These are phyloP conservation scores for Saccharomyces hybrid DNA, from an alignment of 1,139 yeast genomes.

Conservation along the genomic window DNA sequence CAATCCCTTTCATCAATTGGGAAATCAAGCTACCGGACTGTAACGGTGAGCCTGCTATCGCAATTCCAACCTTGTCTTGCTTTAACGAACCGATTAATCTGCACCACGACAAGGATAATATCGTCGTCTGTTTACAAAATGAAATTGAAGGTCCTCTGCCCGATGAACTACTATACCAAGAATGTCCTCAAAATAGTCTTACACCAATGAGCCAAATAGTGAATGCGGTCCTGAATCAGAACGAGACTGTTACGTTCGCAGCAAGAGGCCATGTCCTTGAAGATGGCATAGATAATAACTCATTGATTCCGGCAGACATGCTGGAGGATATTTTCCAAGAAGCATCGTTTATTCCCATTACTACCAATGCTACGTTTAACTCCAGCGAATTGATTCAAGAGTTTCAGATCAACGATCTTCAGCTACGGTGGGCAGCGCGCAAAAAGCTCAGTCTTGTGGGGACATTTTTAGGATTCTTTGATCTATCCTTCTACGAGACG, in stretches of 20 bases:
- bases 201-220: conserved; percentile 2
- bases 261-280: background rate
- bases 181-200: background rate
- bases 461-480: conserved; percentile 13
- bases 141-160: conserved; percentile 9
- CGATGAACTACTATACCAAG: background rate
- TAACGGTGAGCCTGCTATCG: conserved; percentile 7
- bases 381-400: conserved; percentile 25
- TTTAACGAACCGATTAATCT: conserved; percentile 4
- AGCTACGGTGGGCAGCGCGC: conserved; percentile 27
- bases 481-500: conserved; percentile 27
- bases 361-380: conserved; percentile 16
- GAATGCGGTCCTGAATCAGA: conserved; percentile 7
- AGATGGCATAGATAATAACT: background rate
- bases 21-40: conserved; percentile 11
- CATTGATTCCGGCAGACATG: conserved; percentile 13
- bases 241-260: background rate
- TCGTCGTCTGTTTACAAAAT: conserved; percentile 6
- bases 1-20: conserved; percentile 10
- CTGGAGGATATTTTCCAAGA: conserved; percentile 6
- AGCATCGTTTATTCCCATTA: background rate
- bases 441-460: conserved; percentile 31
- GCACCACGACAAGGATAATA: conserved; percentile 1
- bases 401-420: conserved; percentile 30
- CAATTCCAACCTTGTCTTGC: conserved; percentile 7